Conservation (phyloP, 257 asterid species). For the Nicotiana attenuata region DNA sequence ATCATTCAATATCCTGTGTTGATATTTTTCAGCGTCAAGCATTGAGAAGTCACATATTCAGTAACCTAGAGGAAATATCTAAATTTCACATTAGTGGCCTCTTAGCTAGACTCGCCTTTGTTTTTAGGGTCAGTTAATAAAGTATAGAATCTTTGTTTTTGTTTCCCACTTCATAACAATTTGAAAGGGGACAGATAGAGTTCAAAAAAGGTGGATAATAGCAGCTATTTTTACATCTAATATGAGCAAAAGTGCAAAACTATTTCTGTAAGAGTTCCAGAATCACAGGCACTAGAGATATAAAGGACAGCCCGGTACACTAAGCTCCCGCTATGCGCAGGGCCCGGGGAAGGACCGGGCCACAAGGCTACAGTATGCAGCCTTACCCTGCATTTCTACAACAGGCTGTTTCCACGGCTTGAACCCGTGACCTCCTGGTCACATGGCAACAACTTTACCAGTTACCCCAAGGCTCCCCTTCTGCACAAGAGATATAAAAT, state of each 20-base stretch:
- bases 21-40: not conserved
- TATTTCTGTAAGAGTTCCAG: not conserved
- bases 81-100: not conserved
- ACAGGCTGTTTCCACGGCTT: too few species aligned
- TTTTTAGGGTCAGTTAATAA: not conserved
- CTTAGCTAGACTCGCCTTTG: not conserved
- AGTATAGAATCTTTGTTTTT: not conserved
- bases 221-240: not conserved
- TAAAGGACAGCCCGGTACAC: too few species aligned
- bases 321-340: too few species aligned
- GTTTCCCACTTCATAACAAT: not conserved
- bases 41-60: not conserved
- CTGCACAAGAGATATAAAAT: not conserved
- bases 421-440: too few species aligned
- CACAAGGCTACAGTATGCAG: too few species aligned
- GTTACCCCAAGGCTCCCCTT: too few species aligned
- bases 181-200: not conserved
- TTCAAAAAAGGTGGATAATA: not conserved
- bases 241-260: not conserved
- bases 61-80: not conserved
- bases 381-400: too few species aligned
- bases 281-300: not conserved
- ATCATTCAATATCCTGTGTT: conserved; percentile 58
- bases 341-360: too few species aligned
- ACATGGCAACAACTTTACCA: too few species aligned